Conservation (phyloP, 2,329 filamentous ascomycete species). For the Venturiaceae sp. region DNA sequence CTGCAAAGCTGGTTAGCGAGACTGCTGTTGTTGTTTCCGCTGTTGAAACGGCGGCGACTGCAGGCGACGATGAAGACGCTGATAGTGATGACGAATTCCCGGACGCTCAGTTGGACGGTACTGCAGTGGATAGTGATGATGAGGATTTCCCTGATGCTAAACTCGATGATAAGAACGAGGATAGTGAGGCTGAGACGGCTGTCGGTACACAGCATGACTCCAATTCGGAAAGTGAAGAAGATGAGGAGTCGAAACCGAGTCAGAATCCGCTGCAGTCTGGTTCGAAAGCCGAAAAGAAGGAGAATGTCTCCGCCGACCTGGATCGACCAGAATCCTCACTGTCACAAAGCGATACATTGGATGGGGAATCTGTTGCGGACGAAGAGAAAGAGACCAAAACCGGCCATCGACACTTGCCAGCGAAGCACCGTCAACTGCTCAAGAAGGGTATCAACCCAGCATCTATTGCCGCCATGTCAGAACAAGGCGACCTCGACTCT, state of each 20-base stretch:
- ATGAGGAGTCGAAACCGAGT: slow-evolving; percentile 19
- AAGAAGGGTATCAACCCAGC: slow-evolving; percentile 19
- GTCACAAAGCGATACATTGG: slow-evolving; percentile 7
- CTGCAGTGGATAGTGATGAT: slow-evolving; percentile 13
- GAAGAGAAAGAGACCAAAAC: slow-evolving; percentile 18
- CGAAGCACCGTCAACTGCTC: slow-evolving; percentile 25
- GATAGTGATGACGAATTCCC: slow-evolving; percentile 37
- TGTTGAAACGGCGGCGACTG: slow-evolving; percentile 16
- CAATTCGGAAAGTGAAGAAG: slow-evolving; percentile 23
- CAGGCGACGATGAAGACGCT: slow-evolving; percentile 18
- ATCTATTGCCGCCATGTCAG: background rate
- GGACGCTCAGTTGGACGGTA: slow-evolving; percentile 17
- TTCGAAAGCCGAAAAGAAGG: slow-evolving; percentile 10
- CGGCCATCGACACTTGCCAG: slow-evolving; percentile 25
- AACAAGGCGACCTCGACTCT: background rate
- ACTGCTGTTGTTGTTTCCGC: slow-evolving; percentile 10
- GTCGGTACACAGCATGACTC: background rate
- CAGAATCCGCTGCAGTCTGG: slow-evolving; percentile 8
- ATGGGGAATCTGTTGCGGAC: slow-evolving; percentile 14
- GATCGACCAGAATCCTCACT: background rate
- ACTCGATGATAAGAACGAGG: slow-evolving; percentile 9
- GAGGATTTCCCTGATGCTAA: slow-evolving; percentile 14
- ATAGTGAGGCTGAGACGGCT: slow-evolving; percentile 15
- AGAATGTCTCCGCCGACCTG: background rate
- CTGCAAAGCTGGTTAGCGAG: slow-evolving; percentile 8